Evolutionary conservation across 768 basidiomycete genomes (phyloP).

Genomic region (Obba rivulosa): DNA sequence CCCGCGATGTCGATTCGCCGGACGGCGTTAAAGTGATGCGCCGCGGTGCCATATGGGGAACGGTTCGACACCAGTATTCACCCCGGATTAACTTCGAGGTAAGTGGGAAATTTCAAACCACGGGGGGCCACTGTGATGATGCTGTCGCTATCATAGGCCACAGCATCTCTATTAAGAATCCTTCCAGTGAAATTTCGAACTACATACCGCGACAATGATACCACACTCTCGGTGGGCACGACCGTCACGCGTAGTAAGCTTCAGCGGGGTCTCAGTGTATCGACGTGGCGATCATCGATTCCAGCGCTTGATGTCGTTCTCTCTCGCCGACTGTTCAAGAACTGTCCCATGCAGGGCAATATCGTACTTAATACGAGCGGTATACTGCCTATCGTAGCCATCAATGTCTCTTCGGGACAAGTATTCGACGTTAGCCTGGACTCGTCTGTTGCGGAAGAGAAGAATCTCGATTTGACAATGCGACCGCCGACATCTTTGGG

Average conservation of each 20-base stretch:
- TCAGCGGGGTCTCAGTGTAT: not conserved
- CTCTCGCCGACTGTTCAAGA: slow-evolving; percentile 47
- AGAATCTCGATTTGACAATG: not conserved
- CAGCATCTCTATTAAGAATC: slow-evolving; percentile 31
- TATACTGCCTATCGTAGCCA: slow-evolving; percentile 38
- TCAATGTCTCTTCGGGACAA: slow-evolving; percentile 22
- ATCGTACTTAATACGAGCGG: slow-evolving; percentile 34
- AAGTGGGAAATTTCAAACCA: not conserved
- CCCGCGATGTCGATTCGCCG: not conserved
- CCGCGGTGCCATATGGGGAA: slow-evolving; percentile 44
- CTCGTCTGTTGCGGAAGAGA: slow-evolving; percentile 1
- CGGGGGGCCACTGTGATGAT: slow-evolving; percentile 6
- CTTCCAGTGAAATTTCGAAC: slow-evolving; percentile 32
- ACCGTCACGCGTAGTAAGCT: slow-evolving; percentile 25
- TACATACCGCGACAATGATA: slow-evolving; percentile 46
- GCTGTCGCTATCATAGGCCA: slow-evolving; percentile 22
- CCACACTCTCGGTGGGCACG: slow-evolving; percentile 35
- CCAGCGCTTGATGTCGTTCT: slow-evolving; percentile 40
- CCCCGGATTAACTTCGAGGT: slow-evolving; percentile 47
- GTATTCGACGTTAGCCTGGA: slow-evolving; percentile 28
- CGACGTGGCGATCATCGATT: slow-evolving; percentile 17
- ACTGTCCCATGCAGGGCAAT: slow-evolving; percentile 41
- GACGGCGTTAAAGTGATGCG: not conserved
- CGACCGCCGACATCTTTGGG: slow-evolving; percentile 45
- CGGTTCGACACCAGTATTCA: slow-evolving; percentile 72